Conservation (phyloP, 768 basidiomycete species). For the Lactifluus pinguis region DNA sequence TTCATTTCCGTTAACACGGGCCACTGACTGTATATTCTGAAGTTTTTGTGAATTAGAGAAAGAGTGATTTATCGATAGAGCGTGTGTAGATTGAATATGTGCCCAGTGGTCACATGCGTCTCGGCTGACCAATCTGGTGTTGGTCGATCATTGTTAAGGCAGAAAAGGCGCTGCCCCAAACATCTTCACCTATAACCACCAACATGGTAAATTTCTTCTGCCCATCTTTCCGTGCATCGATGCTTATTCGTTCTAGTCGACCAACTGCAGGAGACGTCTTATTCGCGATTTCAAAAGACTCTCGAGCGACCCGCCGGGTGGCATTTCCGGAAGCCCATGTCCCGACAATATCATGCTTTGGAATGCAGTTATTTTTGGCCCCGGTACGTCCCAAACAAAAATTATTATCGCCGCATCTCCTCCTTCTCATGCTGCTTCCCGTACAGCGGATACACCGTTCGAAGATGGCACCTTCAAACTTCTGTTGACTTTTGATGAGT, state of each 20-base stretch:
- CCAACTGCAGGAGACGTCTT: slow-evolving; percentile 87
- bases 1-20: neutral
- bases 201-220: slow-evolving; percentile 13
- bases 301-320: slow-evolving; percentile 89
- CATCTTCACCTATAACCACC: slow-evolving; percentile 9
- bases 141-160: neutral
- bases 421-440: neutral
- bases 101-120: neutral
- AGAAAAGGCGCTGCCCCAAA: slow-evolving; percentile 12
- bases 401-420: neutral
- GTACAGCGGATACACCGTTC: slow-evolving; percentile 90
- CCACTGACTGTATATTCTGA: neutral
- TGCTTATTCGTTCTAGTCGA: slow-evolving; percentile 49
- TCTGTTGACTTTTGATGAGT: slow-evolving; percentile 90
- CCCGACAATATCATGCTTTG: slow-evolving; percentile 99
- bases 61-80: neutral
- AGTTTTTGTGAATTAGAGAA: neutral
- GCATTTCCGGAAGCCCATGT: slow-evolving; percentile 94
- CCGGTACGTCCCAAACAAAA: slow-evolving; percentile 47
- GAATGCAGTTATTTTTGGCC: slow-evolving; percentile 99
- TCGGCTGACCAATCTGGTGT: slow-evolving; percentile 8
- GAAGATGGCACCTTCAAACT: slow-evolving; percentile 99
- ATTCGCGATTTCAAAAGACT: slow-evolving; percentile 97
- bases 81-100: too few species aligned
- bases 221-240: neutral